Conservation (phyloP, 1,284 basidiomycete species). For the Leccinum griseonigrum region DNA sequence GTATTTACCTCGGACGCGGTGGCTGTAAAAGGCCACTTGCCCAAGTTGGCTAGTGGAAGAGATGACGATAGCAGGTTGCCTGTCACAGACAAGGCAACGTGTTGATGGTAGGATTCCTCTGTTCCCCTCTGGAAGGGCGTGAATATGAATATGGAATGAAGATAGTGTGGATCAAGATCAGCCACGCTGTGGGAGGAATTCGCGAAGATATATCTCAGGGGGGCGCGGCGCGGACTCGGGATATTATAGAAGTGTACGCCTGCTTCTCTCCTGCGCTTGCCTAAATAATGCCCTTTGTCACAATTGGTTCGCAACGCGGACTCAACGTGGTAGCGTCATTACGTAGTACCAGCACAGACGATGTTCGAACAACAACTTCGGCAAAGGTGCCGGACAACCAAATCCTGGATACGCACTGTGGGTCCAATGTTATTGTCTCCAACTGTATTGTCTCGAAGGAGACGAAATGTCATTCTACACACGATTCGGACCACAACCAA, state of each 20-base stretch:
- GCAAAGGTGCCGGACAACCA: constrained; percentile 11
- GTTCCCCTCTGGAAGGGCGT: constrained; percentile 26
- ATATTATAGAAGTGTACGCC: constrained; percentile 11
- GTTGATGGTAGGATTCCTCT: constrained; percentile 28
- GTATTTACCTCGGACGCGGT: constrained; percentile 35
- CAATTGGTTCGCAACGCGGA: constrained; percentile 13
- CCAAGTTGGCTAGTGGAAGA: constrained; percentile 28
- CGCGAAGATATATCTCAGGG: constrained; percentile 19
- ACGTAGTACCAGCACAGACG: constrained; percentile 20
- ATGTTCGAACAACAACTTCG: constrained; percentile 9
- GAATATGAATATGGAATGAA: constrained; percentile 26
- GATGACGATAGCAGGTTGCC: constrained; percentile 30
- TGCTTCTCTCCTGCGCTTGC: constrained; percentile 5
- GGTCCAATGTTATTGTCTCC: constrained; percentile 12
- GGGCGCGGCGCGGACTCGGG: constrained; percentile 8
- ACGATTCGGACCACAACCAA: background rate
- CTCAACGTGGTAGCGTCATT: constrained; percentile 28
- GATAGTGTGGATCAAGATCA: constrained; percentile 33
- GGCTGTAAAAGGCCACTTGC: constrained; percentile 32
- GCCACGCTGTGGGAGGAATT: constrained; percentile 22
- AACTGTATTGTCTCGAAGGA: constrained; percentile 3
- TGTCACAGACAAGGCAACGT: constrained; percentile 32
- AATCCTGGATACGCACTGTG: constrained; percentile 17
- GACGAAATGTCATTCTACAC: constrained; percentile 13
- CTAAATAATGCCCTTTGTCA: constrained; percentile 7